Base-by-base conservation (phyloP, 1,139 yeast genomes). In the Lodderomyces metapsilosis region DNA sequence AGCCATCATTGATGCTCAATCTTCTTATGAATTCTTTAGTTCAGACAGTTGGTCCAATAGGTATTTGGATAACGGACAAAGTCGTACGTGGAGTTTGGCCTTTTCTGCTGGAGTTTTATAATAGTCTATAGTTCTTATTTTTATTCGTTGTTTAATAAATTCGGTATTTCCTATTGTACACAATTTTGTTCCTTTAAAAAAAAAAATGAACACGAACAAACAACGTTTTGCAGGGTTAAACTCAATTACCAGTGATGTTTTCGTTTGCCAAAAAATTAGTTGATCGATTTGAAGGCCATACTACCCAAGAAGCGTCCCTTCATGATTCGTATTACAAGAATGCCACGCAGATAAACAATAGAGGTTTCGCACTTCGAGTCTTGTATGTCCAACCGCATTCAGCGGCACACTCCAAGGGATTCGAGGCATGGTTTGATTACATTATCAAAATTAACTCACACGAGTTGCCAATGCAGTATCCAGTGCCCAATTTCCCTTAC, bases 371-470 rank as follows among this genome's bases (percentile, higher is more conserved):
- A 1, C 62, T 73, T 35, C 57, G 78, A 39, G 71, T 73, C 4
- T 54, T 72, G 40, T 56, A 57, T 28, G 76, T 73, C 16, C 58
- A 50, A 9, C 76, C 77, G 7, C 73, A 68, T 36, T 70, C 76
- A 4, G 37, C 52, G 7, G 77, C 70, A 1, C 67, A 66, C 39
- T 50, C 54, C 34, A 50, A 54, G 3, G 76, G 75, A 1, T 59
- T 92, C 20, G 95, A 88, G 61, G 75, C 95, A 9, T 83, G 88
- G 80, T 92, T 91, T 57, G 98, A 92, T 59, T 91, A 74, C 57
- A 80, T 92, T 37, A 75, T 89, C 22, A 84, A 85, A 2, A 69
- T 91, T 46, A 87, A 91, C 54, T 88, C 87, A 39, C 84, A 80
- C 49, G 87, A 85, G 38, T 67, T 85, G 41, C 86, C 87, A 12